Evolutionary conservation across 495 filamentous ascomycete species (phyloP), one percentile per base, ranked within the genome.

Genomic region (Paragyromitra xinjiangensis): DNA sequence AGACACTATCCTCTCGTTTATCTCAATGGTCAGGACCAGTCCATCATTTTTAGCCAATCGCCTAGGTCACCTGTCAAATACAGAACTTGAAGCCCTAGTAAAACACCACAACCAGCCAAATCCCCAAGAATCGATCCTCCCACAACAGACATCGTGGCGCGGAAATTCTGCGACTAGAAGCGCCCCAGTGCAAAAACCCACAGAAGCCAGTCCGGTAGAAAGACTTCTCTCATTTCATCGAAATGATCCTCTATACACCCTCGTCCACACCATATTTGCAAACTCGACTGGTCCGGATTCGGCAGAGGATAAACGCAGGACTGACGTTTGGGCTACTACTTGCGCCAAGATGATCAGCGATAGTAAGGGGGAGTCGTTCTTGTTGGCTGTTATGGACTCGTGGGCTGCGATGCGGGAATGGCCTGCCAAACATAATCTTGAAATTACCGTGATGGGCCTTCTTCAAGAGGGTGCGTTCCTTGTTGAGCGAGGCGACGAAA

Each of bases 381-480:
- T 93, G 61, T 88, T 89, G 64, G 87, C 87, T 59, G 88, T 92
- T 16, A 88, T 98, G 45, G 93, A 95, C 84, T 89, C 92, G 68
- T 98, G 93, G 92, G 89, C 94, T 66, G 88, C 89, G 45, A 92
- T 93, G 86, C 90, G 92, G 81, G 91, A 93, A 81, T 98, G 95
- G 95, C 91, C 92, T 71, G 92, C 93, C 69, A 92, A 90, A 75
- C 89, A 90, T 76, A 94, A 93, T 78, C 91, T 99, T 86, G 94
- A 97, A 85, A 90, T 93, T 81, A 97, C 94, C 81, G 88, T 99
- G 5, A 95, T 96, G 93, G 91, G 93, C 81, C 91, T 95, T 71
- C 88, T 99, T 22, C 93, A 97, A 84, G 92, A 94, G 81, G 95
- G 95, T 72, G 90, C 92, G 34, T 98, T 97, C 82, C 85, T 99